Evolutionary conservation across 108 stramenopile genomes (phyloP), one percentile per base, ranked within the genome.

Genomic region (Cyclostephanos invisitatus): DNA sequence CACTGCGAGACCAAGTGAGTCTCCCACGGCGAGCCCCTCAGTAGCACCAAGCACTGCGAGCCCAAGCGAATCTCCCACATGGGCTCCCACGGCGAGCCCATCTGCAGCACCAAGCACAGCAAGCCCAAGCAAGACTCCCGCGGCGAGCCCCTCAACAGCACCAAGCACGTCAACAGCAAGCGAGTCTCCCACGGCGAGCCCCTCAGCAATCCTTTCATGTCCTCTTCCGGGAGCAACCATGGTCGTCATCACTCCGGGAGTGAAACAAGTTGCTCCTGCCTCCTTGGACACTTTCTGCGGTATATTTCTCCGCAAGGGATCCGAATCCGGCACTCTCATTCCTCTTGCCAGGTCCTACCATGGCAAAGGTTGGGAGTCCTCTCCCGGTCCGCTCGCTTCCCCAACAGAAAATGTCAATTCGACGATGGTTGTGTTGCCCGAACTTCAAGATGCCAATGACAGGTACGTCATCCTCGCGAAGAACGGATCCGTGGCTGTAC

Each of bases 311-410:
- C 29, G 58, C 11, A 29, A 42, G 11, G 72, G 44, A 44, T 46
- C 56, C 17, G 56, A 27, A 54, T 61, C 35, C 7, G 72, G 51
- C 7, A 5, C 36, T 62, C 48, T 84, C 21, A 78, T 85, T 38
- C 91, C 91, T 2, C 67, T 87, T 50, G 91, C 73, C 18, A 73
- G 91, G 25, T 85, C 84, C 5, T 93, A 93, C 66, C 69, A 84
- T 66, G 87, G 86, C 12, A 55, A 72, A 10, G 67, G 75, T 27
- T 93, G 91, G 91, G 87, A 93, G 51, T 46, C 67, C 10, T 55
- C 67, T 55, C 66, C 73, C 24, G 87, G 90, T 40, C 70, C 67
- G 17, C 75, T 72, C 38, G 69, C 80, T 9, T 38, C 4, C 40
- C 46, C 62, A 5, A 22, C 21, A 21, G 20, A 47, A 15, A 65